These are phyloP conservation scores for Coemansia sp. DNA, from an alignment of 192 early-diverging fungal genomes.

Conservation along the genomic window DNA sequence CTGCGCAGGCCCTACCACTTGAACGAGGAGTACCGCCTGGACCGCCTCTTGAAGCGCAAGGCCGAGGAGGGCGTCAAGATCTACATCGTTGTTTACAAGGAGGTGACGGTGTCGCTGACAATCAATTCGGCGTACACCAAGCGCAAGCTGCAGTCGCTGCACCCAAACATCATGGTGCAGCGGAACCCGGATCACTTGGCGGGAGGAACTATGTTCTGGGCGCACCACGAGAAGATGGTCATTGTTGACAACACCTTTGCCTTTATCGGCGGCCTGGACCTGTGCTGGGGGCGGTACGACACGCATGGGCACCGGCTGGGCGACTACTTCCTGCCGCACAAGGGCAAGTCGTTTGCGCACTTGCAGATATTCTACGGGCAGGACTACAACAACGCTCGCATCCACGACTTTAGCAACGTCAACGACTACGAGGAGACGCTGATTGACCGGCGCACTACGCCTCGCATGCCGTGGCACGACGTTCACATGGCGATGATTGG, in stretches of 20 bases:
- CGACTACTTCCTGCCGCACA: constrained; percentile 61
- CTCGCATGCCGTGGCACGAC: constrained; percentile 91
- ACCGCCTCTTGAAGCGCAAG: constrained; percentile 74
- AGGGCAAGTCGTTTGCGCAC: constrained; percentile 42
- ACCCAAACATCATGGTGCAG: constrained; percentile 80
- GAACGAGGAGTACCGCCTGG: constrained; percentile 75
- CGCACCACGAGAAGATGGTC: constrained; percentile 81
- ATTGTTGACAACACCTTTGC: constrained; percentile 76
- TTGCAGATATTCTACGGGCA: constrained; percentile 64
- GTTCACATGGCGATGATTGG: constrained; percentile 76
- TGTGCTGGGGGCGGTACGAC: constrained; percentile 87
- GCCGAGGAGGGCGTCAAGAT: constrained; percentile 81
- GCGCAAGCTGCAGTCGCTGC: constrained; percentile 63
- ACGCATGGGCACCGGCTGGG: constrained; percentile 72
- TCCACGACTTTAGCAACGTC: constrained; percentile 70
- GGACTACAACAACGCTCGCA: constrained; percentile 84
- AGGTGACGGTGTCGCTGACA: constrained; percentile 69
- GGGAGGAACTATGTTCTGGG: constrained; percentile 78
- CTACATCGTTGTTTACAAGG: constrained; percentile 83
- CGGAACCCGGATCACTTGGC: constrained; percentile 78
- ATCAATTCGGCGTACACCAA: constrained; percentile 73
- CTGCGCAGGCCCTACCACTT: constrained; percentile 70
- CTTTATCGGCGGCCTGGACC: constrained; percentile 83
- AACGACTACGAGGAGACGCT: constrained; percentile 53
- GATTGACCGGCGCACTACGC: constrained; percentile 53